These are phyloP conservation scores for Brettanomyces bruxellensis DNA, from an alignment of 805 yeast genomes.

Conservation along the genomic window DNA sequence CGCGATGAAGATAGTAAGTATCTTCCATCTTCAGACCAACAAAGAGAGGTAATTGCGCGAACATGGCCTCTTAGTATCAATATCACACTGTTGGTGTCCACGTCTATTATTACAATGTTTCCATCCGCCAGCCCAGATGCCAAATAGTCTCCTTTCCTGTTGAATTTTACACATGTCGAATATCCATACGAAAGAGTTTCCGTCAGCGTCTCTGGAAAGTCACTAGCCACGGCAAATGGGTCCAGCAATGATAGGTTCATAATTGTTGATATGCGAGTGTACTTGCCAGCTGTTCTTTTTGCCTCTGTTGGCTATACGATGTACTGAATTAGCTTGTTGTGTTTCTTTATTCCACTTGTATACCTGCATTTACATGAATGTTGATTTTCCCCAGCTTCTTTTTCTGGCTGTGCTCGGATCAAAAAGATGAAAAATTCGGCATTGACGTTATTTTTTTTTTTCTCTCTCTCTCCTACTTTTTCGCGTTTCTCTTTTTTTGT, in stretches of 20 bases:
- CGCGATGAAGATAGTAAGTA: conserved; percentile 62
- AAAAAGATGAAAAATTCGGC: no score
- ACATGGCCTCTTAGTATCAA: conserved; percentile 56
- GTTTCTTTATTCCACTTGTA: no score
- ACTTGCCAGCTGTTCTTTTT: not conserved
- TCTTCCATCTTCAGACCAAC: conserved; percentile 50
- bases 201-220: conserved; percentile 79
- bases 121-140: conserved; percentile 79
- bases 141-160: conserved; percentile 71
- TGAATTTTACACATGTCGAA: conserved; percentile 61
- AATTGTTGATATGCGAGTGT: not conserved
- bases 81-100: conserved; percentile 55
- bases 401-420: no score
- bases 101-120: conserved; percentile 61
- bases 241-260: conserved; percentile 82
- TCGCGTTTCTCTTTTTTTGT: not conserved
- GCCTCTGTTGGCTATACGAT: not conserved
- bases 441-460: no score
- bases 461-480: no score
- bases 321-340: not conserved
- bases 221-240: conserved; percentile 87
- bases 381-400: no score
- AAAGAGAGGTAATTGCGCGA: conserved; percentile 61
- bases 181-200: conserved; percentile 60
- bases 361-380: no score